phyloP scores from a whole-genome alignment of 2,329 filamentous ascomycete genomes.

The Gaeumannomyces tritici region DNA sequence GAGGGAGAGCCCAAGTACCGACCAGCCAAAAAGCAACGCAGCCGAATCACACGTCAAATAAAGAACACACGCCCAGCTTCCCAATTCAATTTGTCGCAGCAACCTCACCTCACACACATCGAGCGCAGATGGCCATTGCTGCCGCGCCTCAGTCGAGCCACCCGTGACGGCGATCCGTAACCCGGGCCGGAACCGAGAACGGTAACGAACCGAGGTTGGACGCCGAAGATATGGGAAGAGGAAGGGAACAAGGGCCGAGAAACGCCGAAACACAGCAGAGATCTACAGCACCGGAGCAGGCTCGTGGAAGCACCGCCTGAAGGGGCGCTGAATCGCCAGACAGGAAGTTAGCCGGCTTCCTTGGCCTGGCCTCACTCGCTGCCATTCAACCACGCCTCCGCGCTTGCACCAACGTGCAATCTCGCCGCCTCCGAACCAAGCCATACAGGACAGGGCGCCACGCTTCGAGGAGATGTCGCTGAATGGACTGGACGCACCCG shows the following conservation, averaged over 20 bases:
- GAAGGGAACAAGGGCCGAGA: background rate
- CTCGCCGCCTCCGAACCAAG: background rate
- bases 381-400: background rate
- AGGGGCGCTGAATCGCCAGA: background rate
- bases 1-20: background rate
- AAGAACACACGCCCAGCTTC: background rate
- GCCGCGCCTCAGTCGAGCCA: background rate
- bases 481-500: slow-evolving; percentile 80
- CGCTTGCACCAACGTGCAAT: background rate
- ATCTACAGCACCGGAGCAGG: background rate
- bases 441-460: background rate
- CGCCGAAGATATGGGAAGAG: background rate
- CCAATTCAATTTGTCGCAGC: background rate
- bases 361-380: background rate
- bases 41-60: background rate
- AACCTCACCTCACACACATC: background rate
- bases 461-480: slow-evolving; percentile 62
- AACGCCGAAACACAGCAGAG: background rate
- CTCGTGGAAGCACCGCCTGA: background rate
- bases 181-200: background rate
- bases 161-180: background rate
- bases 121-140: background rate
- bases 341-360: background rate
- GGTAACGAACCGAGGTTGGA: background rate
- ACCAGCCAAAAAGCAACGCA: background rate